Evolutionary conservation across 441 rosid genomes (phyloP).

Genomic region (Daphne laureola): DNA sequence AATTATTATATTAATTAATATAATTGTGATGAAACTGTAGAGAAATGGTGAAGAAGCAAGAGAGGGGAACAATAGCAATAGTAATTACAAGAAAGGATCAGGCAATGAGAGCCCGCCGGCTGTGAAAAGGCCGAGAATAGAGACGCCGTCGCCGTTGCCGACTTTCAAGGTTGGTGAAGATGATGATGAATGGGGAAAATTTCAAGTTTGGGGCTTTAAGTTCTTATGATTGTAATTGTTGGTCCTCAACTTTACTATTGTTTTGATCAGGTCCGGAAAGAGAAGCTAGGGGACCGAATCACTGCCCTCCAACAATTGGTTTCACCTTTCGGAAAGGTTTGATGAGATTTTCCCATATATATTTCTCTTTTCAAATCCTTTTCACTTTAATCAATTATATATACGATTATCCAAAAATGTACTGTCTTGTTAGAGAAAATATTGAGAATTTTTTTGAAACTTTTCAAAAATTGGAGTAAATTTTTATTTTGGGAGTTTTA

Average conservation of each 20-base stretch:
- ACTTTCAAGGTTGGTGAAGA: conserved; percentile 63
- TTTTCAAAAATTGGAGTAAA: too few species aligned
- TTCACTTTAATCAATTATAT: background rate
- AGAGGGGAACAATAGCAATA: conserved; percentile 18
- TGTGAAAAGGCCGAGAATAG: conserved; percentile 57
- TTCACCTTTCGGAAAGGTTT: conserved; percentile 85
- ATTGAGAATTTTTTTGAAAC: too few species aligned
- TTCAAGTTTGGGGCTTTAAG: background rate
- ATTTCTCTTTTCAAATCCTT: conserved; percentile 9
- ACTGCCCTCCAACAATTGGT: conserved; percentile 83
- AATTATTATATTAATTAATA: too few species aligned
- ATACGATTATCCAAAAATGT: too few species aligned
- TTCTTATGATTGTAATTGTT: background rate
- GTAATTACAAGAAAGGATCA: conserved; percentile 24
- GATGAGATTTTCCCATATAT: conserved; percentile 41
- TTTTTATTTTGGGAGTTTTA: too few species aligned
- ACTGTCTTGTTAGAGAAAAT: too few species aligned
- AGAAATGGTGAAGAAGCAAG: conserved; percentile 28
- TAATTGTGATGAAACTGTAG: conserved; percentile 17
- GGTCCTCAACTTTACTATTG: background rate
- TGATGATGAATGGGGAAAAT: background rate
- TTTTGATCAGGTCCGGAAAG: conserved; percentile 51
- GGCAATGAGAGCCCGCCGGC: conserved; percentile 40
- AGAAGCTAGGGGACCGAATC: conserved; percentile 73
- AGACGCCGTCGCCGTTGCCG: conserved; percentile 84